Conservation (phyloP, 345 rosid species). For the Lumnitzera racemosa region DNA sequence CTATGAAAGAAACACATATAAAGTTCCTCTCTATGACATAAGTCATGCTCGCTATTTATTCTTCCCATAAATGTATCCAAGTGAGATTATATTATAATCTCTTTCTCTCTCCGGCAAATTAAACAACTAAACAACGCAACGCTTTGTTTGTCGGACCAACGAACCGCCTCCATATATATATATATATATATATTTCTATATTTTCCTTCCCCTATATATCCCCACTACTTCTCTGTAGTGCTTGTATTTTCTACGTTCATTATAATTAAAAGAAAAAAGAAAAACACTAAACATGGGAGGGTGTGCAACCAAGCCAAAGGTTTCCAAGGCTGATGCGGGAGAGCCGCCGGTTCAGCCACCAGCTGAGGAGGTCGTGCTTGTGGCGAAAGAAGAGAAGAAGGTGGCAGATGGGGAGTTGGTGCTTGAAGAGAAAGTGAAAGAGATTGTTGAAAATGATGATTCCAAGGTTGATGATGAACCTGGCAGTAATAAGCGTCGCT, state of each 20-base stretch:
- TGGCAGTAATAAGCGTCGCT: not conserved
- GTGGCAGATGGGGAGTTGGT: conserved; percentile 19
- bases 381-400: conserved; percentile 8
- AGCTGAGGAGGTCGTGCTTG: conserved; percentile 7
- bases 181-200: too few relatives aligned
- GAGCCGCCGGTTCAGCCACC: conserved; percentile 16
- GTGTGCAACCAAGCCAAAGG: conserved; percentile 46
- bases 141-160: too few relatives aligned
- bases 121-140: too few relatives aligned
- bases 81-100: too few relatives aligned
- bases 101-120: too few relatives aligned
- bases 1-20: too few relatives aligned
- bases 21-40: too few relatives aligned
- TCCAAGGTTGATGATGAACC: conserved; percentile 1
- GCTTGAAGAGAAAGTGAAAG: conserved; percentile 15
- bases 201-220: conserved; percentile 9
- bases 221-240: conserved; percentile 7
- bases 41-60: too few relatives aligned
- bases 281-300: conserved; percentile 28
- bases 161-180: too few relatives aligned
- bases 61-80: too few relatives aligned
- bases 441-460: conserved; percentile 3
- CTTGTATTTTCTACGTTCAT: conserved; percentile 1
- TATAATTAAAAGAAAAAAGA: not conserved
- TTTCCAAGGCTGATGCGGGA: conserved; percentile 22